Evolutionary conservation across 2,329 filamentous ascomycete genomes (phyloP).

Genomic region (Aspergillus felis): DNA sequence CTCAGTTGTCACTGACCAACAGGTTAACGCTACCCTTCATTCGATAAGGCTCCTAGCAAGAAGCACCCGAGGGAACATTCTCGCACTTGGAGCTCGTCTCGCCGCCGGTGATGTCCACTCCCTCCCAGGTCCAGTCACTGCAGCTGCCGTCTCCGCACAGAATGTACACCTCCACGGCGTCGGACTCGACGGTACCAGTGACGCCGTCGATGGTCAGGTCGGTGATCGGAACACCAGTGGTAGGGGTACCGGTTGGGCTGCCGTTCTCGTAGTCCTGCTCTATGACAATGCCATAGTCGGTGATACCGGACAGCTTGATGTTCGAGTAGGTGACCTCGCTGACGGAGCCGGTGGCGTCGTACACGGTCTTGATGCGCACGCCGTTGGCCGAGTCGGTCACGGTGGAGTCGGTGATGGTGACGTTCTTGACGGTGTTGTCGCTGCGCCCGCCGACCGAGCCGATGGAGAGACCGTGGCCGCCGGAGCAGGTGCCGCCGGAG

Average conservation of each 20-base stretch:
- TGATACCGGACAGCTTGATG: slow-evolving; percentile 50
- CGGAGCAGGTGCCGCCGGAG: slow-evolving; percentile 27
- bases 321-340: slow-evolving; percentile 50
- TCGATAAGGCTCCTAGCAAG: slow-evolving; percentile 22
- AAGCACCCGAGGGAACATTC: slow-evolving; percentile 38
- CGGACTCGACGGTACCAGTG: slow-evolving; percentile 32
- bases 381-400: slow-evolving; percentile 54
- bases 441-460: slow-evolving; percentile 55
- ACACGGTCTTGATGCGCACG: slow-evolving; percentile 57
- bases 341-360: slow-evolving; percentile 50
- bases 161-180: slow-evolving; percentile 47
- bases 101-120: slow-evolving; percentile 51
- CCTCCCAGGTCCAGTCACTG: slow-evolving; percentile 52
- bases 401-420: slow-evolving; percentile 49
- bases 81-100: slow-evolving; percentile 40
- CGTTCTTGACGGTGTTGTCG: slow-evolving; percentile 52
- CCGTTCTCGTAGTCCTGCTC: slow-evolving; percentile 57
- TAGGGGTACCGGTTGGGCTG: slow-evolving; percentile 36
- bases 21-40: background rate
- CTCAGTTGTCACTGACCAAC: too few relatives aligned
- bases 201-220: slow-evolving; percentile 35
- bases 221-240: slow-evolving; percentile 39
- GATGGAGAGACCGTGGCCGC: slow-evolving; percentile 54
- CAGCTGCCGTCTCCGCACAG: slow-evolving; percentile 53
- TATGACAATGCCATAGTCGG: slow-evolving; percentile 55